Conservation (phyloP, 2,329 filamentous ascomycete species). For the Mollisiaceae sp. region DNA sequence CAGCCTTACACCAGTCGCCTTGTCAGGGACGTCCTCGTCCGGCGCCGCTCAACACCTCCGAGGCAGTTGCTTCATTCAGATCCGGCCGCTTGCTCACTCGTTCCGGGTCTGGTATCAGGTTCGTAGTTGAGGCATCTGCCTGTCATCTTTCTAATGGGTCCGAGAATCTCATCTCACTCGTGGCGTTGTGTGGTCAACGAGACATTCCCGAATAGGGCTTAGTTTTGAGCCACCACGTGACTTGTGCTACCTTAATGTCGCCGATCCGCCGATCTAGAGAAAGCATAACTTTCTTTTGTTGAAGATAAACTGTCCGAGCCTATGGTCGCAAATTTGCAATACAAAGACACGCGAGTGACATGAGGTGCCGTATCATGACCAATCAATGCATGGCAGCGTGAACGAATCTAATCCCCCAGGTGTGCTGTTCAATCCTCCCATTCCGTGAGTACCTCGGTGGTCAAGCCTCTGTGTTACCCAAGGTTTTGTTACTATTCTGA, state of each 20-base stretch:
- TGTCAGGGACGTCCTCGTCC: too few species aligned
- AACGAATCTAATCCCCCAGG: too few species aligned
- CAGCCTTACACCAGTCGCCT: too few species aligned
- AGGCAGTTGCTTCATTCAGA: not conserved
- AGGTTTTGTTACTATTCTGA: too few species aligned
- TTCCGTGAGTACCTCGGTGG: too few species aligned
- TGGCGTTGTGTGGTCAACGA: constrained; percentile 6
- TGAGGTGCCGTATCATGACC: too few species aligned
- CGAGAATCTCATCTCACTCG: not conserved
- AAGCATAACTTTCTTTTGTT: not conserved
- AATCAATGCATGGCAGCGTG: too few species aligned
- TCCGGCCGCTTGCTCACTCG: too few species aligned
- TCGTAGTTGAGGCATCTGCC: not conserved
- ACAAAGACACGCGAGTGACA: too few species aligned
- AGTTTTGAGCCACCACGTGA: not conserved
- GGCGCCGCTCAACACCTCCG: not conserved
- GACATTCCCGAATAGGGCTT: not conserved
- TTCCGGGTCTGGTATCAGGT: not conserved
- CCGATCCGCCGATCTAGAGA: not conserved
- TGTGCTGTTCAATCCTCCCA: too few species aligned
- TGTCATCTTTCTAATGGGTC: not conserved
- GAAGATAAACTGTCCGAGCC: not conserved
- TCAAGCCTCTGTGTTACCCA: too few species aligned
- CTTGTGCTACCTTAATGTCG: not conserved
- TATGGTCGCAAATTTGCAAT: too few species aligned